A percentile compares a stretch with the other conserved stretches of the same genome.
Conservation (phyloP, 176 grass and related monocot species). For the Chloris gayana region DNA sequence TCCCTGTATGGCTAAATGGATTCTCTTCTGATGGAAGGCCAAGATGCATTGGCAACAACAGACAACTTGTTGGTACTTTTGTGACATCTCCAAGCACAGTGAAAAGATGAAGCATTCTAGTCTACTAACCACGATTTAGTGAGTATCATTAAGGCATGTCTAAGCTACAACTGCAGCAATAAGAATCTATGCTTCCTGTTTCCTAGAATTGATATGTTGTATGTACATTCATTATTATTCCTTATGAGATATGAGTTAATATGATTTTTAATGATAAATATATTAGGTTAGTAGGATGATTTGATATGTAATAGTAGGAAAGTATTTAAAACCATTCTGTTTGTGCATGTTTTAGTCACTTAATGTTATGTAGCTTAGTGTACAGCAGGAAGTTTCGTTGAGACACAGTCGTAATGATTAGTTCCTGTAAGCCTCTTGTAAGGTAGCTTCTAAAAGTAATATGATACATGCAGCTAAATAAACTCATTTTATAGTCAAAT, state of each 20-base stretch:
- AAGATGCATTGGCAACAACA: background rate
- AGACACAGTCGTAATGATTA: background rate
- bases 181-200: background rate
- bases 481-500: background rate
- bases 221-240: background rate
- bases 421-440: slow-evolving; percentile 11
- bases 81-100: background rate
- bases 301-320: background rate
- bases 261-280: background rate
- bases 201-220: background rate
- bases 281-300: background rate
- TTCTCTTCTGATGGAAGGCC: slow-evolving; percentile 1
- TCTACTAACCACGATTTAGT: background rate
- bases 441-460: background rate
- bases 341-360: background rate
- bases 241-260: no score
- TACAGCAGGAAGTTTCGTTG: background rate
- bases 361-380: background rate
- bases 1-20: slow-evolving; percentile 14
- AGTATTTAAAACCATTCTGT: background rate
- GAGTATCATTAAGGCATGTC: background rate
- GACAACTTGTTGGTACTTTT: background rate
- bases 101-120: background rate
- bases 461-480: background rate
- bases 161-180: slow-evolving; percentile 1